These are phyloP conservation scores for Staphylotrichum longicolle DNA, from an alignment of 495 filamentous ascomycete genomes.

Conservation along the genomic window DNA sequence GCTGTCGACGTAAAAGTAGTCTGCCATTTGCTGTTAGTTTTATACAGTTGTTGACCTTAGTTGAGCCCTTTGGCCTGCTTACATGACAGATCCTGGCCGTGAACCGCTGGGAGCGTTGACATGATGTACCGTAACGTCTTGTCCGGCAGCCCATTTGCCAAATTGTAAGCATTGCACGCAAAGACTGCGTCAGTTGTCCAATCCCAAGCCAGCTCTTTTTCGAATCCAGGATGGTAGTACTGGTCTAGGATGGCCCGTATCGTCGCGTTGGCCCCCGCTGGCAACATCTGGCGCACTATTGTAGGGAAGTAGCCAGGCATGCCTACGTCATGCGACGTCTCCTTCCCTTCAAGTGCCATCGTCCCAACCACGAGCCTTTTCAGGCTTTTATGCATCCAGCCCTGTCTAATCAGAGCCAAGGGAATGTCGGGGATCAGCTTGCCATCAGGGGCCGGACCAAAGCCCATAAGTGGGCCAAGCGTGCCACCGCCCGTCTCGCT, in stretches of 20 bases:
- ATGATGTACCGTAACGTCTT: slow-evolving; percentile 7
- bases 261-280: background rate
- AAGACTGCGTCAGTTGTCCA: slow-evolving; percentile 20
- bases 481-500: slow-evolving; percentile 6
- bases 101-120: slow-evolving; percentile 3
- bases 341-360: background rate
- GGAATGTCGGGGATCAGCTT: slow-evolving; percentile 13
- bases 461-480: slow-evolving; percentile 8
- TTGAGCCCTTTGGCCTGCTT: background rate
- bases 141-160: background rate
- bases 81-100: background rate
- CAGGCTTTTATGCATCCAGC: slow-evolving; percentile 6
- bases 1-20: too few relatives aligned
- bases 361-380: background rate
- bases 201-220: slow-evolving; percentile 16
- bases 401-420: slow-evolving; percentile 1
- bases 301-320: slow-evolving; percentile 8
- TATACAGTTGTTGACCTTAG: background rate
- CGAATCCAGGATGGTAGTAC: background rate
- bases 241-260: background rate
- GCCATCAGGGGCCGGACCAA: slow-evolving; percentile 14
- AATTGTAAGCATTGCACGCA: slow-evolving; percentile 11
- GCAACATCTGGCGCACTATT: slow-evolving; percentile 9
- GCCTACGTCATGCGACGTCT: background rate
- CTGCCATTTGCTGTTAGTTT: too few relatives aligned